Base-by-base conservation (phyloP, 345 rosid species). In the Laguncularia racemosa region DNA sequence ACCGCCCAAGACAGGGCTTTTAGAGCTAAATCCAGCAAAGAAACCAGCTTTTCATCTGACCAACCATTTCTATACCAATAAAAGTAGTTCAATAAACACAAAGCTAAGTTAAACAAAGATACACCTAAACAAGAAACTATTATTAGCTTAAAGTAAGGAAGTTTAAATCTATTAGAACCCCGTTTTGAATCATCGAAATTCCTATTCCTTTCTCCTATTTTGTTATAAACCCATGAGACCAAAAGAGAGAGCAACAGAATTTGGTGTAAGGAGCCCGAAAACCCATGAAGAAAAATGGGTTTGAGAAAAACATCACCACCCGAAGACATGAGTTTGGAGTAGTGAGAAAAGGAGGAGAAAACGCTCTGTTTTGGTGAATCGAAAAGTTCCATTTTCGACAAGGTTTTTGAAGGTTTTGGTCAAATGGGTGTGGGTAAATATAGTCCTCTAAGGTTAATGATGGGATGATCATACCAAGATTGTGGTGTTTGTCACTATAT, bases 1-100 rank as follows among this genome's bases (percentile, higher is more conserved):
- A 75, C 68, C 66, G 72, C 86, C 96, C 96, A 91, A 63, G 83
- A 74, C 62, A 83, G 66, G 38, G 91, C 69, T 69, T 74, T 76
- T 17, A 80, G 63, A 16, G 65, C 76, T 54, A 74, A 79, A 77
- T 91, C 91, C 57, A 73, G 70, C 65, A 85, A 69, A 59, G 77
- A 76, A 50, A 79, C 79, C 55, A 81, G 55, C 13, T 71, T 65
- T 52, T 50, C 66, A 63, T 75, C 85, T 23, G 73, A 78, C 91
- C 88, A 84, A 38, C 60, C 80, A 70, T 77, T 79, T 56, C 56
- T 69, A 68, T 76, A 75, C 96, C 91, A 78, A 57, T 68, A 79
- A 54, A 88, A 84, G 67, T 87, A 84, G 63, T 79, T 82, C 55
- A 81, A 53, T 16, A 70, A 68, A 65, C 84, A 73, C 33, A 76